Percentiles rank a stretch among this genome's conserved stretches.
Conservation (phyloP, 208 protist species). For the Trypanosoma scelopori region DNA sequence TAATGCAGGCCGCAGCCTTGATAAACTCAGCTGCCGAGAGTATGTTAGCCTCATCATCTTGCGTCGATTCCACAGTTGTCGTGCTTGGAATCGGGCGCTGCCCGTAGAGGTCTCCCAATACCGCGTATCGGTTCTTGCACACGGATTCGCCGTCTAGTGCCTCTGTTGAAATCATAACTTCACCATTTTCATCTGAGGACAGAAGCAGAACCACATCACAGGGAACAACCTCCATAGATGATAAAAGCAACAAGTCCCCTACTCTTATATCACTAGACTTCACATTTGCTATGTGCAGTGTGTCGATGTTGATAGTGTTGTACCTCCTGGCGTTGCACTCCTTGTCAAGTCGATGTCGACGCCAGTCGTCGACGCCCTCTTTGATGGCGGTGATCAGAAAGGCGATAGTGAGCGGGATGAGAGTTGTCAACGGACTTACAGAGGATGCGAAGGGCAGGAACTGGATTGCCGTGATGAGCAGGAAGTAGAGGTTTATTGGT, state of each 20-base stretch:
- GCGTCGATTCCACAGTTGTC: slow-evolving; percentile 88
- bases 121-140: slow-evolving; percentile 66
- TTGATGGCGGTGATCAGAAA: slow-evolving; percentile 90
- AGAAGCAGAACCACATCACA: slow-evolving; percentile 86
- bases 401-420: slow-evolving; percentile 89
- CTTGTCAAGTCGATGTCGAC: slow-evolving; percentile 61
- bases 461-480: slow-evolving; percentile 90
- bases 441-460: slow-evolving; percentile 78
- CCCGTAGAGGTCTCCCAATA: slow-evolving; percentile 46
- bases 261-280: slow-evolving; percentile 64
- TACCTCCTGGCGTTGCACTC: slow-evolving; percentile 62
- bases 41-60: slow-evolving; percentile 83
- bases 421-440: slow-evolving; percentile 88
- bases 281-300: slow-evolving; percentile 37
- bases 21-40: slow-evolving; percentile 47
- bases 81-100: slow-evolving; percentile 11
- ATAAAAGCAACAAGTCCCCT: slow-evolving; percentile 77
- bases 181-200: slow-evolving; percentile 64
- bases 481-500: slow-evolving; percentile 95
- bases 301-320: slow-evolving; percentile 42
- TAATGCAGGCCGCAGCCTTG: slow-evolving; percentile 29
- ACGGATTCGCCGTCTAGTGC: slow-evolving; percentile 92
- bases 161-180: slow-evolving; percentile 84
- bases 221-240: slow-evolving; percentile 76
- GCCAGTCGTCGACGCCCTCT: slow-evolving; percentile 92